Conservation (phyloP, 2,329 filamentous ascomycete species). For the Penicillium sp. region DNA sequence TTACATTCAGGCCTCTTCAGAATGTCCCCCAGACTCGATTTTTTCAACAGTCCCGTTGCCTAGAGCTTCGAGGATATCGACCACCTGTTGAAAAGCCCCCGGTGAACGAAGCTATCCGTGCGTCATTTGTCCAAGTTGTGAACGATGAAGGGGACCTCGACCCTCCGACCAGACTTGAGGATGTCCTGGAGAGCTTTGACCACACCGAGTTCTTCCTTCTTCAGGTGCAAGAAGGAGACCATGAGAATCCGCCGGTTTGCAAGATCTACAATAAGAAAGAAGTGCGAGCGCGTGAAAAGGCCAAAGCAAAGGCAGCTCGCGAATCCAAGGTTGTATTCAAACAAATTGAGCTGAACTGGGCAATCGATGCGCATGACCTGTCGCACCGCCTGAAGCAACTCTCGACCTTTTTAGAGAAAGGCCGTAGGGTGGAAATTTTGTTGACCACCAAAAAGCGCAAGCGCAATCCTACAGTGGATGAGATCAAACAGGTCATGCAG, state of each 20-base stretch:
- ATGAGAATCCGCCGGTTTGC: slow-evolving; percentile 60
- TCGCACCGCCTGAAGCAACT: slow-evolving; percentile 68
- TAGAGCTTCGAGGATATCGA: slow-evolving; percentile 10
- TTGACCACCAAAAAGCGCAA: slow-evolving; percentile 67
- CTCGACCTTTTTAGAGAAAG: slow-evolving; percentile 68
- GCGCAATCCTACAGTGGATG: slow-evolving; percentile 59
- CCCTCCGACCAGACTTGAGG: slow-evolving; percentile 27
- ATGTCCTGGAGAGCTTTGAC: slow-evolving; percentile 49
- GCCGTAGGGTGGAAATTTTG: slow-evolving; percentile 71
- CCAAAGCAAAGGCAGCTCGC: slow-evolving; percentile 40
- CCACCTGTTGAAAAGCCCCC: slow-evolving; percentile 17
- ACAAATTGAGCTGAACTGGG: slow-evolving; percentile 88
- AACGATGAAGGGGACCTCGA: slow-evolving; percentile 35
- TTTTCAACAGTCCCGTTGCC: slow-evolving; percentile 18
- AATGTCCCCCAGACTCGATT: slow-evolving; percentile 16
- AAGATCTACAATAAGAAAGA: slow-evolving; percentile 59
- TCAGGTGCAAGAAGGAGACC: slow-evolving; percentile 44
- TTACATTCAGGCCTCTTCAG: slow-evolving; percentile 11
- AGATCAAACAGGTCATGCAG: slow-evolving; percentile 60
- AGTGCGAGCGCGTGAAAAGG: slow-evolving; percentile 18
- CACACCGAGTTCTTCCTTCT: slow-evolving; percentile 53
- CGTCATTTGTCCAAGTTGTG: slow-evolving; percentile 36
- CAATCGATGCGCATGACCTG: slow-evolving; percentile 74
- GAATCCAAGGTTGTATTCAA: slow-evolving; percentile 55
- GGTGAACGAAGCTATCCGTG: slow-evolving; percentile 38